Evolutionary conservation across 805 yeast species (phyloP).

Genomic region (Zygoascus bituminiphila): DNA sequence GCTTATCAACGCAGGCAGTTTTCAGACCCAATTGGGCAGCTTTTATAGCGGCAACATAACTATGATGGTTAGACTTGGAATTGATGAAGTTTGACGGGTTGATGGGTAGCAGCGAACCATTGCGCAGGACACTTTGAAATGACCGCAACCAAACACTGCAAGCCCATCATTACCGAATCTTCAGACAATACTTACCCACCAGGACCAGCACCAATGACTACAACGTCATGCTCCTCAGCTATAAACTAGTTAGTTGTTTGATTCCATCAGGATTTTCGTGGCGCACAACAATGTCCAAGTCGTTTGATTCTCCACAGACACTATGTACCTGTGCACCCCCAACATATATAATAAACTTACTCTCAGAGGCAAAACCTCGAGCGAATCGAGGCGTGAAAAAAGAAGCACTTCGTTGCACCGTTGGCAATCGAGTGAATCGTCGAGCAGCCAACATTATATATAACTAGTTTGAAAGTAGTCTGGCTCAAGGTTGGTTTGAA

Average conservation of each 20-base stretch:
- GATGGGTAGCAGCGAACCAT: too few species aligned
- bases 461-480: too few species aligned
- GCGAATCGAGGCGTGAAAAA: conserved; percentile 1
- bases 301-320: too few species aligned
- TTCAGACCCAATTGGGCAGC: conserved; percentile 94
- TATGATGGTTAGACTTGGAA: not conserved
- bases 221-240: conserved; percentile 68
- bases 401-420: not conserved
- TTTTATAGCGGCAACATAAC: conserved; percentile 93
- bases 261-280: too few species aligned
- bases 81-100: too few species aligned
- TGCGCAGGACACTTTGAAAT: too few species aligned
- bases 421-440: not conserved
- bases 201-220: conserved; percentile 98
- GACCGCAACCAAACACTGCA: too few species aligned
- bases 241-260: not conserved
- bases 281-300: too few species aligned
- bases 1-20: conserved; percentile 94
- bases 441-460: not conserved
- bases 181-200: conserved; percentile 58
- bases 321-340: not conserved
- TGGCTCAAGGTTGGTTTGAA: too few species aligned
- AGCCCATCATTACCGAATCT: too few species aligned
- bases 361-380: conserved; percentile 15
- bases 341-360: conserved; percentile 10